A percentile compares a stretch with the other conserved stretches of the same genome.
Conservation (phyloP, 202 grass and related monocot genomes). For the Musa balbisiana region DNA sequence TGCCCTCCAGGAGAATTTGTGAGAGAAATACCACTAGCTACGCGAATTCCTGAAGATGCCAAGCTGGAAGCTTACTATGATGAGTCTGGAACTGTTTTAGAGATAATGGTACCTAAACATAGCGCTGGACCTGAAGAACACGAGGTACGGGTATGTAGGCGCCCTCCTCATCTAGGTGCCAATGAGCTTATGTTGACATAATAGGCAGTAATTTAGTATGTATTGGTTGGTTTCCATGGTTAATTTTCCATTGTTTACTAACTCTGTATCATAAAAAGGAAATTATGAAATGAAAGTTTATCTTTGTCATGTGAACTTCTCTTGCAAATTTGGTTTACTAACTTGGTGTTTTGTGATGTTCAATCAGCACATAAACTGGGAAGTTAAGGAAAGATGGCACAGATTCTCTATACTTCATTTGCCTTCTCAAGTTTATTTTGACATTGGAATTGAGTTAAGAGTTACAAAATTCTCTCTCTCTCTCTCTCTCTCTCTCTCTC, state of each 20-base stretch:
- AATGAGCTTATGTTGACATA: constrained; percentile 11
- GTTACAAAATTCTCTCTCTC: no score
- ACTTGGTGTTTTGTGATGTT: background rate
- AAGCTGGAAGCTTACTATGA: constrained; percentile 18
- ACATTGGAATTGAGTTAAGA: no score
- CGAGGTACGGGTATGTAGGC: constrained; percentile 14
- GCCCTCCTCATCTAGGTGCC: constrained; percentile 17
- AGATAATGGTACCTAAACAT: constrained; percentile 19
- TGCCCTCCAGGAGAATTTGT: constrained; percentile 16
- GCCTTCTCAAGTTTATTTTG: no score
- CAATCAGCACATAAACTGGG: no score
- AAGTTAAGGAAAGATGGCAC: no score
- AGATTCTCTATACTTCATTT: no score
- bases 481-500: no score
- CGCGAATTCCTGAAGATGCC: constrained; percentile 17
- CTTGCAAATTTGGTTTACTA: background rate
- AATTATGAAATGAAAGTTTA: constrained; percentile 5
- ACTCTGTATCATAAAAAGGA: constrained; percentile 9
- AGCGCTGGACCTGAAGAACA: constrained; percentile 17
- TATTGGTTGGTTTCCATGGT: constrained; percentile 1
- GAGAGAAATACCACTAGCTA: constrained; percentile 12
- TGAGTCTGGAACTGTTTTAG: constrained; percentile 12
- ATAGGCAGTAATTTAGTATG: constrained; percentile 1
- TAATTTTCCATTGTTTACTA: constrained; percentile 17
- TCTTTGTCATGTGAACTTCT: background rate